A percentile compares a stretch with the other conserved stretches of the same genome.
These are phyloP conservation scores for Verticillium zaregamsianum DNA, from an alignment of 2,329 filamentous ascomycete species.

Conservation along the genomic window DNA sequence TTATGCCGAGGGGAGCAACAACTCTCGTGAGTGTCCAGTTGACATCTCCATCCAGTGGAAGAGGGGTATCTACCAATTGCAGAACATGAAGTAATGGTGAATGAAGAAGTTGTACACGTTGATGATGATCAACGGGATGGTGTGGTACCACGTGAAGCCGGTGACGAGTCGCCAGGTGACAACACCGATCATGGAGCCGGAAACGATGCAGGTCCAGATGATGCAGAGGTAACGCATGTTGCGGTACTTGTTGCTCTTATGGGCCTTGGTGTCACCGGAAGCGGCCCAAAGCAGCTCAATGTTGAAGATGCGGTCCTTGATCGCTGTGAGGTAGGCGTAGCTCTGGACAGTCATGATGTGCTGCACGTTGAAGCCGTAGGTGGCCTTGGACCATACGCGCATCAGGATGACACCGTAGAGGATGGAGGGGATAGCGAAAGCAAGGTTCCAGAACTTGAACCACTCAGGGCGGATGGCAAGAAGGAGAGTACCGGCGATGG, in stretches of 20 bases:
- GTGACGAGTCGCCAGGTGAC: constrained; percentile 27
- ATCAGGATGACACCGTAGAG: constrained; percentile 33
- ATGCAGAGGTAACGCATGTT: constrained; percentile 36
- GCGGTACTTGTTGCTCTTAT: constrained; percentile 36
- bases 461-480: constrained; percentile 32
- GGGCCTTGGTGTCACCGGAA: constrained; percentile 32
- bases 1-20: not conserved
- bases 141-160: constrained; percentile 33
- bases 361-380: constrained; percentile 37
- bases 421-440: constrained; percentile 35
- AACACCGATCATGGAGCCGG: constrained; percentile 27
- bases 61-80: constrained; percentile 17
- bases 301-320: constrained; percentile 35
- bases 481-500: constrained; percentile 34
- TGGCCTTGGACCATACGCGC: constrained; percentile 33
- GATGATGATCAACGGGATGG: constrained; percentile 31
- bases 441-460: constrained; percentile 39
- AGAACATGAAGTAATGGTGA: constrained; percentile 33
- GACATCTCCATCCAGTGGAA: not conserved
- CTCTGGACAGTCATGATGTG: constrained; percentile 34
- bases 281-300: constrained; percentile 34
- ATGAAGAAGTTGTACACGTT: constrained; percentile 34
- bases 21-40: not conserved
- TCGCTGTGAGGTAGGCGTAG: constrained; percentile 37
- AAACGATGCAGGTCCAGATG: constrained; percentile 28